phyloP scores from a whole-genome alignment of 1,284 basidiomycete genomes.

The Cronartium ribicola region DNA sequence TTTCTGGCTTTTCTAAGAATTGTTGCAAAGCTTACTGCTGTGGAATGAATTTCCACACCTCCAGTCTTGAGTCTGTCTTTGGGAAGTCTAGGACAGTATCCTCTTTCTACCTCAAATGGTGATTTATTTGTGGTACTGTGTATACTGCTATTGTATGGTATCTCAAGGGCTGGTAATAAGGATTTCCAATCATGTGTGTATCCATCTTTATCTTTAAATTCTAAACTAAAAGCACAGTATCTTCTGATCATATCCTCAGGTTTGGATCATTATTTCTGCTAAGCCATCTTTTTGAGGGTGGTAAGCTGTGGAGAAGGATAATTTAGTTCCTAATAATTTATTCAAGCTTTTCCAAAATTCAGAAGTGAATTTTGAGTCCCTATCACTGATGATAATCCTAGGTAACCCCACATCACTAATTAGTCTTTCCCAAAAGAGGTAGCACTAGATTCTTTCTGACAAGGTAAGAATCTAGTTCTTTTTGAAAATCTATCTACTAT shows the following conservation, averaged over 20 bases:
- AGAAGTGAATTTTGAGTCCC: constrained; percentile 55
- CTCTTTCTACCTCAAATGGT: constrained; percentile 3
- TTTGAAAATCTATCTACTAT: constrained; percentile 8
- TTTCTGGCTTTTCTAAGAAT: too few relatives aligned
- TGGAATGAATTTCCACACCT: too few relatives aligned
- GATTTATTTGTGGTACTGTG: neutral
- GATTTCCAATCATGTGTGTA: constrained; percentile 15
- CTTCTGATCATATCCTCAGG: constrained; percentile 19
- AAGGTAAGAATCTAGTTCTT: neutral
- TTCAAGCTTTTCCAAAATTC: constrained; percentile 55
- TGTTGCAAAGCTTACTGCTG: too few relatives aligned
- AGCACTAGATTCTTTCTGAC: constrained; percentile 9
- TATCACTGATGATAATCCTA: constrained; percentile 53
- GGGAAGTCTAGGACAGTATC: neutral
- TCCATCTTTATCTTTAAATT: constrained; percentile 1
- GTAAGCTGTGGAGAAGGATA: constrained; percentile 43
- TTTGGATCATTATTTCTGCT: constrained; percentile 17
- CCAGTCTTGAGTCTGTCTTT: too few relatives aligned
- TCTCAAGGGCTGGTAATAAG: neutral
- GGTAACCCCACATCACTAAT: constrained; percentile 51
- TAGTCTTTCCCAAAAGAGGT: constrained; percentile 16
- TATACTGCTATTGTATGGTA: neutral
- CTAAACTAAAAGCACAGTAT: constrained; percentile 5
- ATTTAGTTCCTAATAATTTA: constrained; percentile 51
- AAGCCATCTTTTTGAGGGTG: constrained; percentile 45